These are phyloP conservation scores for Botryosphaeria dothidea DNA, from an alignment of 2,329 filamentous ascomycete genomes.

Conservation along the genomic window DNA sequence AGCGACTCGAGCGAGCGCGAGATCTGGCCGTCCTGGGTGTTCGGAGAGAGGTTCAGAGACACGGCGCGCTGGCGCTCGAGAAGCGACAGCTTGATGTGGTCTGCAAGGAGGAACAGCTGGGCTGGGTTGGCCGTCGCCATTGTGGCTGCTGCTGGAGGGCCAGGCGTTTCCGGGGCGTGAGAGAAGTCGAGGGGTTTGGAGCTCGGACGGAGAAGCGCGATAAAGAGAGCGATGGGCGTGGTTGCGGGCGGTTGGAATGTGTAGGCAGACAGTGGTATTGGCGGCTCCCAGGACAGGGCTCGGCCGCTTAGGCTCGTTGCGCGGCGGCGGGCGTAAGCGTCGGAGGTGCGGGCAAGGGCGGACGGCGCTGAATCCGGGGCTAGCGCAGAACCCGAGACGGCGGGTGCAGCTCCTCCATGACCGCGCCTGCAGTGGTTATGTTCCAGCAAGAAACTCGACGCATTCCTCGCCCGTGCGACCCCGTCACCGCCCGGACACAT, in stretches of 20 bases:
- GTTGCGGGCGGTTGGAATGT: constrained; percentile 1
- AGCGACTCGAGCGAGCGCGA: constrained; percentile 86
- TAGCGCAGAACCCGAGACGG: not conserved
- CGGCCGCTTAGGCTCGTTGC: not conserved
- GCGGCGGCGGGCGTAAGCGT: not conserved
- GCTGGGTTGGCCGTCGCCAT: constrained; percentile 53
- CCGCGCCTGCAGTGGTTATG: not conserved
- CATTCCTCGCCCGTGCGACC: constrained; percentile 13
- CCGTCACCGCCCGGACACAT: constrained; percentile 8
- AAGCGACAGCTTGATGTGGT: constrained; percentile 95
- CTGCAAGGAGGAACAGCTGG: constrained; percentile 88
- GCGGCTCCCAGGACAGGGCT: not conserved
- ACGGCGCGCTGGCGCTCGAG: constrained; percentile 87
- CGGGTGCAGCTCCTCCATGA: not conserved
- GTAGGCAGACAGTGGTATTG: not conserved
- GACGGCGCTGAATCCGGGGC: not conserved
- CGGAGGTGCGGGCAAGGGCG: constrained; percentile 1
- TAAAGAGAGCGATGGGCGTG: not conserved
- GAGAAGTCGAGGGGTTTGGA: not conserved
- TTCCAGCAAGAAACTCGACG: constrained; percentile 12
- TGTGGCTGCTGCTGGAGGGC: constrained; percentile 9
- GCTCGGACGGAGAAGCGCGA: not conserved
- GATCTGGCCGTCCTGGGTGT: constrained; percentile 85
- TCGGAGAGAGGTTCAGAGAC: constrained; percentile 74
- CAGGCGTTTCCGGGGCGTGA: not conserved